Evolutionary conservation across 192 early-diverging fungal species (phyloP), one percentile per base, ranked within the genome.

Genomic region (Podila epicladia): DNA sequence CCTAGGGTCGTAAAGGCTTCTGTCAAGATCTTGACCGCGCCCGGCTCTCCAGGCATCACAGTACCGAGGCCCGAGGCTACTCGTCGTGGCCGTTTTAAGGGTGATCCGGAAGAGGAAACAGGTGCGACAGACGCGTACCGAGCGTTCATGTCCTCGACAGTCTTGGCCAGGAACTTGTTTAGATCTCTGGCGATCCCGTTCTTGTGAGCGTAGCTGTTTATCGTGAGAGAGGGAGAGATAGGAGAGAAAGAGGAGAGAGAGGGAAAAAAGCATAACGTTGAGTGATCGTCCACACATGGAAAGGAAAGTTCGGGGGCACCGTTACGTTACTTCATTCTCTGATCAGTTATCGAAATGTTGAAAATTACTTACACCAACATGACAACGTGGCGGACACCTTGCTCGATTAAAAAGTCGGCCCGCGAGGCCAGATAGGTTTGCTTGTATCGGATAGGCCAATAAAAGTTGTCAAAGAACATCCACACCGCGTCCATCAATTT

Each of bases 391-490:
- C 32, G 55, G 19, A 84, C 28, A 20, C 83, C 83, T 38, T 71
- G 79, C 8, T 82, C 61, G 28, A 84, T 45, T 66, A 84, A 58
- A 61, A 84, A 73, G 32, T 82, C 78, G 33, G 74, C 83, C 29
- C 72, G 58, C 15, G 58, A 71, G 9, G 64, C 62, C 4, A 67
- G 31, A 19, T 74, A 83, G 15, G 67, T 67, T 26, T 74, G 22
- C 58, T 84, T 83, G 79, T 84, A 84, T 4, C 58, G 62, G 24
- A 84, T 73, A 58, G 83, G 73, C 79, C 79, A 82, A 53, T 84
- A 84, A 70, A 74, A 71, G 57, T 65, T 72, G 48, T 83, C 73
- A 50, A 75, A 84, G 24, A 84, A 84, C 8, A 26, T 65, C 83
- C 82, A 83, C 22, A 84, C 83, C 0, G 83, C 83, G 62, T 79